Percentiles rank a stretch among this genome's conserved stretches.
Evolutionary conservation across 495 filamentous ascomycete species (phyloP).

Genomic region (Halenospora varia): DNA sequence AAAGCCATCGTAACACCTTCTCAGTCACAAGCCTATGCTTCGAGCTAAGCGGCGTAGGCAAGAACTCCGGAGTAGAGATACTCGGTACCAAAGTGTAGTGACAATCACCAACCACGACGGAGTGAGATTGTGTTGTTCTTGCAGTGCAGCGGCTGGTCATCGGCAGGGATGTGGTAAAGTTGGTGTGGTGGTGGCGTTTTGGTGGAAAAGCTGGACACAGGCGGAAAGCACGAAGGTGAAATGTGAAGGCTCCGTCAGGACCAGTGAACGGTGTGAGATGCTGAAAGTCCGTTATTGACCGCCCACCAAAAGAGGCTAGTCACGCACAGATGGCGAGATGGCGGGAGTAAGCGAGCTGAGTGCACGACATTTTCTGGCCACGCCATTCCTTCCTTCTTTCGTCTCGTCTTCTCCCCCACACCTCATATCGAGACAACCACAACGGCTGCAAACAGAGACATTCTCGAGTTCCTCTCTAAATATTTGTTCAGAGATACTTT

Average conservation of each 20-base stretch:
- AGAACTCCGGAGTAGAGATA: neutral
- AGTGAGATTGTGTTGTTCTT: neutral
- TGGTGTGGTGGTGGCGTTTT: neutral
- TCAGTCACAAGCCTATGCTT: neutral
- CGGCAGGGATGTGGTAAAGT: neutral
- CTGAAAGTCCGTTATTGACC: neutral
- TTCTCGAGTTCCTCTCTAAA: neutral
- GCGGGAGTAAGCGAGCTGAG: neutral
- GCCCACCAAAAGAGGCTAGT: neutral
- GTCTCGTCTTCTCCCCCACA: neutral
- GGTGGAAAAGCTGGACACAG: neutral
- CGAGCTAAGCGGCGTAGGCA: neutral
- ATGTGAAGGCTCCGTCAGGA: too few relatives aligned
- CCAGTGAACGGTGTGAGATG: too few relatives aligned
- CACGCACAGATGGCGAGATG: neutral
- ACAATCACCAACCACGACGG: neutral
- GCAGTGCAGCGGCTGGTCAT: neutral
- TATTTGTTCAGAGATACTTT: neutral
- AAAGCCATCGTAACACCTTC: neutral
- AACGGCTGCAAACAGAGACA: neutral
- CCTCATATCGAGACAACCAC: neutral
- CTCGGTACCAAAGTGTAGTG: neutral
- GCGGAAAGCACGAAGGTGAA: neutral
- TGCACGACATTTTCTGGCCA: neutral
- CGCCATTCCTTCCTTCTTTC: neutral